Evolutionary conservation across 176 grass and related monocot genomes (phyloP).

Genomic region (Phoenix dactylifera): DNA sequence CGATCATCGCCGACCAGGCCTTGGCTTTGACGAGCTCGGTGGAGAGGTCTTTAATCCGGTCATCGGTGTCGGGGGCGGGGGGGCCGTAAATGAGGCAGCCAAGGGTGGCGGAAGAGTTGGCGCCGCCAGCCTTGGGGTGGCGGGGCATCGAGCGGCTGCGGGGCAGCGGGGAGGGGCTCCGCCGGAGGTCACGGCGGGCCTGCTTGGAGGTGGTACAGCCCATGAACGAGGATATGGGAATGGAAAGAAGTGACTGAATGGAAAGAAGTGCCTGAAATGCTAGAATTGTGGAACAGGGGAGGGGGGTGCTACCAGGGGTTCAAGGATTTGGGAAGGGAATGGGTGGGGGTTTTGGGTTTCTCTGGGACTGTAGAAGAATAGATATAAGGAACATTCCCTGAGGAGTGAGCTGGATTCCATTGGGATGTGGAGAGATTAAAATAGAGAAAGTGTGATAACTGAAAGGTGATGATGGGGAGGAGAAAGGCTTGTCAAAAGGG

Average conservation of each 20-base stretch:
- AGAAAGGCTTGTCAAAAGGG: too few relatives aligned
- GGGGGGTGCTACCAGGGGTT: not conserved
- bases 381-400: conserved; percentile 11
- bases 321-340: not conserved
- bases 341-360: not conserved
- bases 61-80: not conserved
- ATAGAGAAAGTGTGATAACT: too few relatives aligned
- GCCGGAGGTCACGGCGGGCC: conserved; percentile 52
- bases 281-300: not conserved
- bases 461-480: too few relatives aligned
- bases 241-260: not conserved
- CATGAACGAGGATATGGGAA: conserved; percentile 27
- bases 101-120: conserved; percentile 46
- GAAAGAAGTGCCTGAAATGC: not conserved
- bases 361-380: conserved; percentile 5
- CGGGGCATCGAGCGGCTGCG: conserved; percentile 42
- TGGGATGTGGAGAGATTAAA: conserved; percentile 24
- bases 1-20: conserved; percentile 12
- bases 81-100: conserved; percentile 43
- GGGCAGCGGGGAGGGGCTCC: conserved; percentile 41
- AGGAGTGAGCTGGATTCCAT: conserved; percentile 39
- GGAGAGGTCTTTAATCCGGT: not conserved
- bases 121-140: conserved; percentile 13
- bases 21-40: conserved; percentile 7
- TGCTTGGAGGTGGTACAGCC: conserved; percentile 85